Evolutionary conservation across 2,329 filamentous ascomycete genomes (phyloP).

Genomic region (Aspergillus tubingensis): DNA sequence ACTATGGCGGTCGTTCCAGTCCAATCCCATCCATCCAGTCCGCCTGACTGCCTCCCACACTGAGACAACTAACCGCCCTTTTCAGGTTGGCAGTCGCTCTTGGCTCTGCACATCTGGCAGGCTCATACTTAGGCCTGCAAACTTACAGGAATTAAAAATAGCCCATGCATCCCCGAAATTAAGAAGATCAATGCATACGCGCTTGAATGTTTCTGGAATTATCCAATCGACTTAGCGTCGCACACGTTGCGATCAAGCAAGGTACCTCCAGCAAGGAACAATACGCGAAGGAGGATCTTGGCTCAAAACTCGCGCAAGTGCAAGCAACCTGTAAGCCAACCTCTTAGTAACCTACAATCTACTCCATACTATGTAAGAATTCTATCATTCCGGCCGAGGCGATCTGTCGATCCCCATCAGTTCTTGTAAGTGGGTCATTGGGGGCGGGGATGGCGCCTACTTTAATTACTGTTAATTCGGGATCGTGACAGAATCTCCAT

Average conservation of each 20-base stretch:
- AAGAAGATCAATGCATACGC: neutral
- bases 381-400: conserved; percentile 9
- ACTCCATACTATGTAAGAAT: neutral
- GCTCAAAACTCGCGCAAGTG: neutral
- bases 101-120: neutral
- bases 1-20: neutral
- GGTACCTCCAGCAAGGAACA: neutral
- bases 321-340: neutral
- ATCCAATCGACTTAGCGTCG: neutral
- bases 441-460: conserved; percentile 26
- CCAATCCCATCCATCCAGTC: neutral
- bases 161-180: neutral
- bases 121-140: neutral
- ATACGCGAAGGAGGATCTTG: neutral
- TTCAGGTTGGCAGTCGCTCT: neutral
- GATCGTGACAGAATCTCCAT: conserved; percentile 7
- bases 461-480: conserved; percentile 24
- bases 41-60: neutral
- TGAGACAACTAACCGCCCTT: neutral
- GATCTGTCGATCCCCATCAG: conserved; percentile 17
- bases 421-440: conserved; percentile 19
- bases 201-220: neutral
- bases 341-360: neutral
- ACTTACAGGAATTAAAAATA: neutral
- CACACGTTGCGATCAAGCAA: neutral